Conservation (phyloP, 495 filamentous ascomycete genomes). For the Oidiodendron maius region DNA sequence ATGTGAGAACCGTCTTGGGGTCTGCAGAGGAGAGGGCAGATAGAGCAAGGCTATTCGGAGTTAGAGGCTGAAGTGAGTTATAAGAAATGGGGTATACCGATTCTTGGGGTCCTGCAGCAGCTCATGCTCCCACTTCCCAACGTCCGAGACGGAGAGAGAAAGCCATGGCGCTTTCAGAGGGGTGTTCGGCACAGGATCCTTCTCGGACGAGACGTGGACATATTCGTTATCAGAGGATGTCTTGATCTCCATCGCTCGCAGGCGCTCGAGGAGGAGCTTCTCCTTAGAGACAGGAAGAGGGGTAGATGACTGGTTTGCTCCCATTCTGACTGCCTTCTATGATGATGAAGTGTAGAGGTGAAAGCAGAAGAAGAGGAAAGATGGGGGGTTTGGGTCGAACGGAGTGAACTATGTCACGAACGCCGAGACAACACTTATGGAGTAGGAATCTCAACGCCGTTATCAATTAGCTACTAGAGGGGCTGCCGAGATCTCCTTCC, state of each 20-base stretch:
- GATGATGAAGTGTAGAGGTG: neutral
- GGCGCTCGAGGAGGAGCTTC: slow-evolving; percentile 36
- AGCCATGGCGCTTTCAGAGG: slow-evolving; percentile 21
- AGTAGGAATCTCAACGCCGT: too few species aligned
- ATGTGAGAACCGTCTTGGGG: slow-evolving; percentile 46
- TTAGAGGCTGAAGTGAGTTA: neutral
- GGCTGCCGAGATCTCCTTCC: too few species aligned
- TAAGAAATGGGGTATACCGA: slow-evolving; percentile 26
- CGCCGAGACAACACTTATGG: too few species aligned
- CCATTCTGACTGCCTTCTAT: slow-evolving; percentile 40
- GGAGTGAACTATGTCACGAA: too few species aligned
- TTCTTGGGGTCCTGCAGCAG: slow-evolving; percentile 60
- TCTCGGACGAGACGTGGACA: slow-evolving; percentile 34
- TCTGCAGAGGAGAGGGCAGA: slow-evolving; percentile 56
- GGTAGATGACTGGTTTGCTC: slow-evolving; percentile 37
- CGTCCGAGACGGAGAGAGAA: slow-evolving; percentile 35
- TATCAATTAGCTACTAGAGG: too few species aligned
- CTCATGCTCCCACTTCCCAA: slow-evolving; percentile 52
- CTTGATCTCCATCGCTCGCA: slow-evolving; percentile 32
- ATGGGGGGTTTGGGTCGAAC: too few species aligned
- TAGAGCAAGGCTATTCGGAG: slow-evolving; percentile 49
- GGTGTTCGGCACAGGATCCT: slow-evolving; percentile 8
- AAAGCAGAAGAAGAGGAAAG: neutral
- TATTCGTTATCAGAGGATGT: slow-evolving; percentile 43
- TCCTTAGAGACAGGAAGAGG: slow-evolving; percentile 24